Conservation (phyloP, 2,329 filamentous ascomycete genomes). For the Drechslera avenae region DNA sequence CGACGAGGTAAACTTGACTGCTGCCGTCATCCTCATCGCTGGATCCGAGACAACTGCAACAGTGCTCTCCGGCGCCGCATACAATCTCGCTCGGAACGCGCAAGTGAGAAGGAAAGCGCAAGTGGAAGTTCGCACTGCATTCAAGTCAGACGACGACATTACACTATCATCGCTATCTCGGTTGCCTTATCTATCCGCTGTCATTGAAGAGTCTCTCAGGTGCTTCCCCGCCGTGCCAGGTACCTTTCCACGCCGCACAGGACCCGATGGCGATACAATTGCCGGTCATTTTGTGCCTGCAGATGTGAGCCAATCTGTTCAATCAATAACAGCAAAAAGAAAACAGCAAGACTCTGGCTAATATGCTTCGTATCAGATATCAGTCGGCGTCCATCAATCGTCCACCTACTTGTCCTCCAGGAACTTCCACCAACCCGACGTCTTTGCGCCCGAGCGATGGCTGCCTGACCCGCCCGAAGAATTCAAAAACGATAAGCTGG, state of each 20-base stretch:
- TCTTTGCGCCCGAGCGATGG: constrained; percentile 22
- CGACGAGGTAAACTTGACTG: constrained; percentile 13
- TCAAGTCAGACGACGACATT: constrained; percentile 15
- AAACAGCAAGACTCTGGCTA: too few relatives aligned
- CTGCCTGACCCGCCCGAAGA: not conserved
- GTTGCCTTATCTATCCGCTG: constrained; percentile 2
- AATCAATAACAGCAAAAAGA: too few relatives aligned
- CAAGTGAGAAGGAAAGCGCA: constrained; percentile 10
- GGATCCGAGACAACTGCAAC: constrained; percentile 34
- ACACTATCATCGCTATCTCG: too few relatives aligned
- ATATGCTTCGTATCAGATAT: not conserved
- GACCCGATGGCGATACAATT: not conserved
- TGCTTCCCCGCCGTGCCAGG: constrained; percentile 15
- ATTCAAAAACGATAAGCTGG: too few relatives aligned
- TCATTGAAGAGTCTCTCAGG: too few relatives aligned
- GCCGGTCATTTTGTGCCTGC: constrained; percentile 13
- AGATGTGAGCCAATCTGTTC: constrained; percentile 1
- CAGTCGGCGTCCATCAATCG: constrained; percentile 20
- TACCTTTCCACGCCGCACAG: not conserved
- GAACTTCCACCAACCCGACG: constrained; percentile 17
- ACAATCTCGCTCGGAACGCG: constrained; percentile 20
- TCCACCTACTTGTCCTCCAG: constrained; percentile 13
- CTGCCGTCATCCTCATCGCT: constrained; percentile 30
- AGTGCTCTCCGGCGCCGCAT: constrained; percentile 20
- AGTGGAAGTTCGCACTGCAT: constrained; percentile 23